Conservation (phyloP, 495 filamentous ascomycete genomes). For the Hyaloscypha bicolor region DNA sequence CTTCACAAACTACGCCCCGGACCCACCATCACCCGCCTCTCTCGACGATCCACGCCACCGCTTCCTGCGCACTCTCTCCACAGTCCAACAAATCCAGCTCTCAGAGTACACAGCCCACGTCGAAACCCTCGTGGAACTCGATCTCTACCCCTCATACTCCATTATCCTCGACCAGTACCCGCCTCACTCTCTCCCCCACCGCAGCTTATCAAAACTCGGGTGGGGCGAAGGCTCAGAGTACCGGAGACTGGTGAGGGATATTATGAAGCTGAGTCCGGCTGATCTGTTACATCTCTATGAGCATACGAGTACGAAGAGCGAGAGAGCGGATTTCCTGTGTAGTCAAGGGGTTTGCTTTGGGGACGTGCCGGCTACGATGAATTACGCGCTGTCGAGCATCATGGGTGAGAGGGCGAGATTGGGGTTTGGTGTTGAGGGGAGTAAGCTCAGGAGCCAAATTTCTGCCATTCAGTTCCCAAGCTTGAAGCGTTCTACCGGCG, state of each 20-base stretch:
- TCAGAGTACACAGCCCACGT: constrained; percentile 25
- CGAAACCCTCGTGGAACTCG: constrained; percentile 25
- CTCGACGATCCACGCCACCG: constrained; percentile 28
- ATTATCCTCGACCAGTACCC: constrained; percentile 27
- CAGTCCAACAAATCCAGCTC: constrained; percentile 24
- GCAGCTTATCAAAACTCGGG: constrained; percentile 17
- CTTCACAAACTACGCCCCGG: constrained; percentile 29
- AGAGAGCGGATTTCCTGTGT: constrained; percentile 25
- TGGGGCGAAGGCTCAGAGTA: constrained; percentile 30
- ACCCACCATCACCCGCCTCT: constrained; percentile 24
- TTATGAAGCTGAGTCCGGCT: constrained; percentile 26
- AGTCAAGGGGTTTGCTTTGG: constrained; percentile 24
- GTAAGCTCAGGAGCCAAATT: background rate
- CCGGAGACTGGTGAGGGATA: constrained; percentile 19
- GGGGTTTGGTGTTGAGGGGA: constrained; percentile 1
- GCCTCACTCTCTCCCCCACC: constrained; percentile 14
- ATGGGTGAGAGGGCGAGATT: constrained; percentile 6
- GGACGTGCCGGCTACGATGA: constrained; percentile 27
- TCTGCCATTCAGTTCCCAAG: constrained; percentile 4
- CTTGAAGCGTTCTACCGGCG: background rate
- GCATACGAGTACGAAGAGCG: constrained; percentile 24
- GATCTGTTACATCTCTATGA: constrained; percentile 28
- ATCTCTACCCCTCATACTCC: constrained; percentile 26
- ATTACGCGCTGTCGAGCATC: constrained; percentile 20
- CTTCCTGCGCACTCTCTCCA: constrained; percentile 28